phyloP scores from a whole-genome alignment of 2,329 filamentous ascomycete genomes.

The Pleurostoma richardsiae region DNA sequence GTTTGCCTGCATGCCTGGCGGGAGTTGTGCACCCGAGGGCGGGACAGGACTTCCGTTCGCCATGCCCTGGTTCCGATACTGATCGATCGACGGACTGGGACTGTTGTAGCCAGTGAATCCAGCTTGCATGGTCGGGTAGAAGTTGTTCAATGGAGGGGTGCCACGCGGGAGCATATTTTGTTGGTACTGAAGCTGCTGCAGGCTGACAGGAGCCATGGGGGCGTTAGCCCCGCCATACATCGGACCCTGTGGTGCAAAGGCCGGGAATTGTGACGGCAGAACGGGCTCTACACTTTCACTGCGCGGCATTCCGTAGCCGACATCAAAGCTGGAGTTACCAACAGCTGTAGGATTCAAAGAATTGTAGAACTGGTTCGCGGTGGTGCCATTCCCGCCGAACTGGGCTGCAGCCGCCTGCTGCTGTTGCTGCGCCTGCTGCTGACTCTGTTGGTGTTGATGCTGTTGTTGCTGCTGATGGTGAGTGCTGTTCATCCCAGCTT shows the following conservation, averaged over 20 bases:
- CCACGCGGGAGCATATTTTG: conserved; percentile 52
- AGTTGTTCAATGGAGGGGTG: conserved; percentile 50
- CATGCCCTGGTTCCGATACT: conserved; percentile 48
- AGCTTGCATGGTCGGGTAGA: conserved; percentile 50
- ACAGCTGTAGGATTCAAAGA: conserved; percentile 35
- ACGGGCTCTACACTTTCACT: conserved; percentile 47
- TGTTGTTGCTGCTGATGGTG: conserved; percentile 30
- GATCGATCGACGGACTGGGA: conserved; percentile 44
- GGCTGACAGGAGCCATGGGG: conserved; percentile 36
- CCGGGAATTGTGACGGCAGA: conserved; percentile 40
- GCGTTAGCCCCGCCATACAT: conserved; percentile 45
- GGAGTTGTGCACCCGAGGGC: conserved; percentile 31
- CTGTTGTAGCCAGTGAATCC: conserved; percentile 49
- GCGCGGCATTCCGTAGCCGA: conserved; percentile 45
- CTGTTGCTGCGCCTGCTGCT: conserved; percentile 12
- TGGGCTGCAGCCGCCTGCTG: conserved; percentile 18
- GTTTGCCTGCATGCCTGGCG: conserved; percentile 30
- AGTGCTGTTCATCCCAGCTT: conserved; percentile 34
- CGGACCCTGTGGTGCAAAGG: conserved; percentile 43
- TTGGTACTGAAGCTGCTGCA: conserved; percentile 56
- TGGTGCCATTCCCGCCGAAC: conserved; percentile 28
- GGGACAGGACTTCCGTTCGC: conserved; percentile 48
- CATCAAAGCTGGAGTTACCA: conserved; percentile 38
- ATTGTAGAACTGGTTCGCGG: conserved; percentile 49
- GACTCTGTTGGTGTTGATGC: conserved; percentile 18